Percentiles rank a stretch among this genome's conserved stretches.
These are phyloP conservation scores for Barnettozyma sp. DNA, from an alignment of 805 yeast genomes.

Conservation along the genomic window DNA sequence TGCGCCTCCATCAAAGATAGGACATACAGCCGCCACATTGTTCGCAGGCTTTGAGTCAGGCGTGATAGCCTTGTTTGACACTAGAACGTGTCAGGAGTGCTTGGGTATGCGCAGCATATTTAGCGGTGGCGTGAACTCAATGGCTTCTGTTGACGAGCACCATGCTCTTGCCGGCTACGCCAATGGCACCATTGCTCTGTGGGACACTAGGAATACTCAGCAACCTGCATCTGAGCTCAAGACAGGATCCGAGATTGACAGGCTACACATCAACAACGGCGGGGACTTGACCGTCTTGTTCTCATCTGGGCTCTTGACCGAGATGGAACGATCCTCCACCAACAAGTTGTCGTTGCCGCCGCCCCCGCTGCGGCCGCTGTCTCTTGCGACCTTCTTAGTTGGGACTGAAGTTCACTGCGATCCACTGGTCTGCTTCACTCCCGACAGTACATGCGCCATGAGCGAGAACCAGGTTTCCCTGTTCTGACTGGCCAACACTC, in stretches of 20 bases:
- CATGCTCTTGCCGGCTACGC: slow-evolving; percentile 30
- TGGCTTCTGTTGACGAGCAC: not conserved
- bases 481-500: too few relatives aligned
- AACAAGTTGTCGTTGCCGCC: too few relatives aligned
- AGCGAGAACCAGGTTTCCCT: too few relatives aligned
- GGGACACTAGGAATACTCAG: slow-evolving; percentile 32
- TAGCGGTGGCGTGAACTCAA: slow-evolving; percentile 14
- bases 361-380: too few relatives aligned
- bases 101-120: slow-evolving; percentile 22
- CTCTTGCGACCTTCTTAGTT: not conserved
- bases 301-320: not conserved
- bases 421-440: too few relatives aligned
- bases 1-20: slow-evolving; percentile 36
- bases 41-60: slow-evolving; percentile 38
- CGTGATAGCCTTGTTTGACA: slow-evolving; percentile 35
- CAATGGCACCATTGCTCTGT: slow-evolving; percentile 30
- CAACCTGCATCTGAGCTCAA: slow-evolving; percentile 7
- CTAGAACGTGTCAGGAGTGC: slow-evolving; percentile 23
- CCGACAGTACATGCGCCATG: too few relatives aligned
- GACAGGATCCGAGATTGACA: slow-evolving; percentile 6
- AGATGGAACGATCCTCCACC: too few relatives aligned
- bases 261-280: slow-evolving; percentile 8
- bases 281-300: not conserved
- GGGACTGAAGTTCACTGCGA: too few relatives aligned
- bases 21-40: slow-evolving; percentile 36